These are phyloP conservation scores for Penicillium flavigenum DNA, from an alignment of 495 filamentous ascomycete species.

Conservation along the genomic window DNA sequence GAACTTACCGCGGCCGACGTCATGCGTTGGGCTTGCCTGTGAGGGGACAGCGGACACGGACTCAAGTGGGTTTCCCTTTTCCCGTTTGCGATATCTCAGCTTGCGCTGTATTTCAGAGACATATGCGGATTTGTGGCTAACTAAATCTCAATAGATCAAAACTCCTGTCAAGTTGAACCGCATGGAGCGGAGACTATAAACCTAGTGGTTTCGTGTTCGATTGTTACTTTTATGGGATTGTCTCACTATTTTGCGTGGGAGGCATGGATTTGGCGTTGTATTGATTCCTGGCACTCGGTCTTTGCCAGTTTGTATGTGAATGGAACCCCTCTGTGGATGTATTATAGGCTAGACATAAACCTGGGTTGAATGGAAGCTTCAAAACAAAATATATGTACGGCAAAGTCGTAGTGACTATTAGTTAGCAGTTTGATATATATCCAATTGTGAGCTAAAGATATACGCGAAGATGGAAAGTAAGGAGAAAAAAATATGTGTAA, in stretches of 20 bases:
- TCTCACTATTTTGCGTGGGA: conserved; percentile 31
- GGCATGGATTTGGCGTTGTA: conserved; percentile 46
- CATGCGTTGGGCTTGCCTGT: conserved; percentile 90
- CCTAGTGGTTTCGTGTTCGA: conserved; percentile 9
- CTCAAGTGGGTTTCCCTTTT: conserved; percentile 56
- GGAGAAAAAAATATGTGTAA: conserved; percentile 16
- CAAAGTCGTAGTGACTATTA: not conserved
- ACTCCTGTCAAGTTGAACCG: conserved; percentile 78
- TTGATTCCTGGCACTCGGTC: conserved; percentile 29
- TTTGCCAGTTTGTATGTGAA: conserved; percentile 24
- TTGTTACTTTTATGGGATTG: conserved; percentile 20
- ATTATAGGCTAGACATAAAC: conserved; percentile 29
- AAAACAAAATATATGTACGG: conserved; percentile 1
- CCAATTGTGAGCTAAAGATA: conserved; percentile 4
- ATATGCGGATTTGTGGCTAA: conserved; percentile 9
- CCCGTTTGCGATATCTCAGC: not conserved
- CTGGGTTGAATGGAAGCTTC: conserved; percentile 7
- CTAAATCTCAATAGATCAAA: conserved; percentile 52
- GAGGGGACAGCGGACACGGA: conserved; percentile 82
- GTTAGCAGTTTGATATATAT: conserved; percentile 9
- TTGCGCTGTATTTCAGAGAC: not conserved
- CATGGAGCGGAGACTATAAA: conserved; percentile 63
- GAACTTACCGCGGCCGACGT: conserved; percentile 81
- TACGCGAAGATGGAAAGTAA: conserved; percentile 12
- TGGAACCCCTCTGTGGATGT: conserved; percentile 27